These are phyloP conservation scores for Argentina anserina DNA, from an alignment of 306 rosid genomes.

Conservation along the genomic window DNA sequence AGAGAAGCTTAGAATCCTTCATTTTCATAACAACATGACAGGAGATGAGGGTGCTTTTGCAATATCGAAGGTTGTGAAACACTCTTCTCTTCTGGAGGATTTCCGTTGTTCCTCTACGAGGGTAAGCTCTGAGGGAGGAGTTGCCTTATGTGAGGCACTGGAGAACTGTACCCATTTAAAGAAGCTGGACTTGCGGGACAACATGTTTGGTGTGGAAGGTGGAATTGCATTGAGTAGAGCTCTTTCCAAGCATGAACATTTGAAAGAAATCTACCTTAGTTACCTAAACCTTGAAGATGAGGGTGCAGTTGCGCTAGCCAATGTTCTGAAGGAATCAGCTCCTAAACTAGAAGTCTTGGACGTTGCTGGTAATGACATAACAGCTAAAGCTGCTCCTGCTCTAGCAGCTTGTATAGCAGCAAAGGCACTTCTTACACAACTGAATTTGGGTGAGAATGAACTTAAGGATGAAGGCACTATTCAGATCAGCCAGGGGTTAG, in stretches of 20 bases:
- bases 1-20: conserved; percentile 71
- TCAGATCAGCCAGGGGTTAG: conserved; percentile 58
- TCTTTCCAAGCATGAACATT: conserved; percentile 49
- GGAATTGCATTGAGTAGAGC: conserved; percentile 78
- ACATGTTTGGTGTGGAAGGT: conserved; percentile 84
- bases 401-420: conserved; percentile 55
- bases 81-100: conserved; percentile 61
- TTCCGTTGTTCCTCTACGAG: conserved; percentile 86
- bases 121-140: conserved; percentile 75
- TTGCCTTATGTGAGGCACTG: conserved; percentile 67
- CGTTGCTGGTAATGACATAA: conserved; percentile 87
- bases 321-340: conserved; percentile 68
- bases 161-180: conserved; percentile 47
- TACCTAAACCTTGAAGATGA: conserved; percentile 85
- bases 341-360: conserved; percentile 78
- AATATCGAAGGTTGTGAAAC: conserved; percentile 65
- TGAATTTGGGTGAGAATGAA: conserved; percentile 81
- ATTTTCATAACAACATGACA: conserved; percentile 83
- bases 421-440: conserved; percentile 54
- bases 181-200: conserved; percentile 88
- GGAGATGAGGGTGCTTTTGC: conserved; percentile 82
- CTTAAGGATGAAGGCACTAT: conserved; percentile 85
- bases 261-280: conserved; percentile 75
- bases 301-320: conserved; percentile 61
- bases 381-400: conserved; percentile 60